Evolutionary conservation across 352 stramenopile genomes (phyloP).

Genomic region (Globisporangium acanthophoron): DNA sequence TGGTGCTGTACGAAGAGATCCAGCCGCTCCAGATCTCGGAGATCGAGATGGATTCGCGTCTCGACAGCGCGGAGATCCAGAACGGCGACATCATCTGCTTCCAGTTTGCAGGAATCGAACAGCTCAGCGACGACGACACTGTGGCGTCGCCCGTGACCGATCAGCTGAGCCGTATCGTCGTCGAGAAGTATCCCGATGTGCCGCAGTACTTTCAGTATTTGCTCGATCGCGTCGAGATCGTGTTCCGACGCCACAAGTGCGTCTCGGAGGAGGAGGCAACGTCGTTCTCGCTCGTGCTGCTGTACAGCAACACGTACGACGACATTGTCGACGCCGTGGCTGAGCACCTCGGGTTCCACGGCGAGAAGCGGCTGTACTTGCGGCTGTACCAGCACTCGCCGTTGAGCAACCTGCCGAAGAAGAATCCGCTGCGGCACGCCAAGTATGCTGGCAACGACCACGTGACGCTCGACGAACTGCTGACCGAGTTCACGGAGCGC

Average conservation of each 20-base stretch:
- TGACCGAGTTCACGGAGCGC: slow-evolving; percentile 68
- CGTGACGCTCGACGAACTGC: slow-evolving; percentile 65
- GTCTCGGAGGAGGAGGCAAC: slow-evolving; percentile 26
- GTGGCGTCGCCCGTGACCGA: neutral
- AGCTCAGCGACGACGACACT: slow-evolving; percentile 6
- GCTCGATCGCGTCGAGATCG: slow-evolving; percentile 73
- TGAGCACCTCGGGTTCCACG: slow-evolving; percentile 28
- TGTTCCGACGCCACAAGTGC: slow-evolving; percentile 50
- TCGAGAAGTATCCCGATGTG: slow-evolving; percentile 62
- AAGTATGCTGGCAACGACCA: slow-evolving; percentile 48
- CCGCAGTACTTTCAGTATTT: slow-evolving; percentile 80
- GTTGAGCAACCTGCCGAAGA: slow-evolving; percentile 55
- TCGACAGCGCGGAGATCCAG: slow-evolving; percentile 64
- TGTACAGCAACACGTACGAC: slow-evolving; percentile 72
- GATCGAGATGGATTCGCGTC: slow-evolving; percentile 43
- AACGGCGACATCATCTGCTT: slow-evolving; percentile 83
- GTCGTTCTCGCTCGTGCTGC: slow-evolving; percentile 39
- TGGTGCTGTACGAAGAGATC: slow-evolving; percentile 75
- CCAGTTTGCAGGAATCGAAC: slow-evolving; percentile 43
- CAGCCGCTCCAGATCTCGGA: slow-evolving; percentile 53
- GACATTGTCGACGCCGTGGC: slow-evolving; percentile 65
- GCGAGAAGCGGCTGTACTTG: slow-evolving; percentile 44
- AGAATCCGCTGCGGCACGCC: slow-evolving; percentile 57
- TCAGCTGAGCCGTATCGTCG: neutral
- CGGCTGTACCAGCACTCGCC: slow-evolving; percentile 83